Percentiles rank a stretch among this genome's conserved stretches.
Evolutionary conservation across 2,329 filamentous ascomycete species (phyloP).

Genomic region (Fusarium humuli): DNA sequence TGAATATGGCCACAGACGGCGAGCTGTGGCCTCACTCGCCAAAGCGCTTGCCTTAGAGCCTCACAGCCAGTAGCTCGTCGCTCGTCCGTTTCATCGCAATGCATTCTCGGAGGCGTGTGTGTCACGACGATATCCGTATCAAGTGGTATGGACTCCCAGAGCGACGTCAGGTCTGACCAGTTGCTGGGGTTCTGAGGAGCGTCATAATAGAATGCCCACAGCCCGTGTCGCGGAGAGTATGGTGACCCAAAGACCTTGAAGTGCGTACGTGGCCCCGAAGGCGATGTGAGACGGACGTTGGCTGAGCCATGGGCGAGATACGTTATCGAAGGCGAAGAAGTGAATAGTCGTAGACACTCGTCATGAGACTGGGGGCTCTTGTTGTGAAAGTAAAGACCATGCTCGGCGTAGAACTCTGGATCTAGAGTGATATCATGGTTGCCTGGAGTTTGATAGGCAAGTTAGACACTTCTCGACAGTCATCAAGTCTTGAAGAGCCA

Average conservation of each 20-base stretch:
- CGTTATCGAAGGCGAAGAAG: constrained; percentile 65
- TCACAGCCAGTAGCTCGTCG: constrained; percentile 67
- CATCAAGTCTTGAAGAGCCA: neutral
- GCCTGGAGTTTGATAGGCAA: constrained; percentile 57
- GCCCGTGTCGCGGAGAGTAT: constrained; percentile 65
- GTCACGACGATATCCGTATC: constrained; percentile 76
- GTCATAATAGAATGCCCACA: constrained; percentile 77
- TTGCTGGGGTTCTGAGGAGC: constrained; percentile 38
- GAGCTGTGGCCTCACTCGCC: constrained; percentile 71
- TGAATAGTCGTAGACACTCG: constrained; percentile 66
- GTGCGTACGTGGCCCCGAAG: constrained; percentile 65
- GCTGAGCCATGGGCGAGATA: constrained; percentile 72
- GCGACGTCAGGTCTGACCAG: constrained; percentile 43
- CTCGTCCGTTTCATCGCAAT: constrained; percentile 64
- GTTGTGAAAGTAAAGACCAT: constrained; percentile 67
- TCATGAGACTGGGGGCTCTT: constrained; percentile 63
- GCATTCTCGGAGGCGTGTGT: constrained; percentile 73
- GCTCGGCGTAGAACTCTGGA: constrained; percentile 66
- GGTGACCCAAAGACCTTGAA: constrained; percentile 80
- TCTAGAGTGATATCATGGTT: constrained; percentile 83
- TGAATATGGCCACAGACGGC: constrained; percentile 80
- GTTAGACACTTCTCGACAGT: constrained; percentile 17
- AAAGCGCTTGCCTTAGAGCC: constrained; percentile 66
- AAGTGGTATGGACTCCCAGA: constrained; percentile 73
- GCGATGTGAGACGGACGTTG: constrained; percentile 64